Percentiles rank a stretch among this genome's conserved stretches.
These are phyloP conservation scores for Kalaharituber pfeilii DNA, from an alignment of 2,329 filamentous ascomycete genomes.

Conservation along the genomic window DNA sequence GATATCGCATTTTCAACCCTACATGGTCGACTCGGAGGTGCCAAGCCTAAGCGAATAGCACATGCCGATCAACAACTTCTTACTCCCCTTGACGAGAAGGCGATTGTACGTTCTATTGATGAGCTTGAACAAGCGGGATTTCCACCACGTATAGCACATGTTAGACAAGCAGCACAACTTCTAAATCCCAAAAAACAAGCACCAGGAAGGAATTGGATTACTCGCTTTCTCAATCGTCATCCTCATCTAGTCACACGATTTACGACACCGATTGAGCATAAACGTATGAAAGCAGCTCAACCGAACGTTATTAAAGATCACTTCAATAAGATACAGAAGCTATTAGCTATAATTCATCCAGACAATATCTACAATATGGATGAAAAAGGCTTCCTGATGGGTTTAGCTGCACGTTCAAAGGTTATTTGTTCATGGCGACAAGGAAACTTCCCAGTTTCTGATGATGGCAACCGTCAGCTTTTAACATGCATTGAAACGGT, in stretches of 20 bases:
- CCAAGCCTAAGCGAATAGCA: not conserved
- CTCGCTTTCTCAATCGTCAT: constrained; percentile 6
- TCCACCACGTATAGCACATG: constrained; percentile 1
- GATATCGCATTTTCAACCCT: not conserved
- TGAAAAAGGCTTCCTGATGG: too few species aligned
- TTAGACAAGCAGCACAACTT: not conserved
- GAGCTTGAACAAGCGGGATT: constrained; percentile 4
- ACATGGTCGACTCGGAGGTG: not conserved
- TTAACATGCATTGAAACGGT: constrained; percentile 8
- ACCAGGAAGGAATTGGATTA: constrained; percentile 2
- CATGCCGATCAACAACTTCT: not conserved
- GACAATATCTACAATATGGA: too few species aligned
- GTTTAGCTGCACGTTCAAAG: too few species aligned
- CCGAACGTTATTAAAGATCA: not conserved
- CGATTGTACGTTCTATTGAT: not conserved
- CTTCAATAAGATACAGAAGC: constrained; percentile 3
- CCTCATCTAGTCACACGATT: constrained; percentile 4
- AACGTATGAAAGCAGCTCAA: constrained; percentile 2
- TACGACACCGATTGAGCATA: constrained; percentile 2
- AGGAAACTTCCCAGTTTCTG: too few species aligned
- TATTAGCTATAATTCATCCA: too few species aligned
- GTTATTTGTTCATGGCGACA: too few species aligned
- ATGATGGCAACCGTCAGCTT: constrained; percentile 9
- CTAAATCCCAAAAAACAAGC: not conserved
- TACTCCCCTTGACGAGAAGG: not conserved